phyloP scores from a whole-genome alignment of 352 stramenopile species.

The Pythium coloratum region DNA sequence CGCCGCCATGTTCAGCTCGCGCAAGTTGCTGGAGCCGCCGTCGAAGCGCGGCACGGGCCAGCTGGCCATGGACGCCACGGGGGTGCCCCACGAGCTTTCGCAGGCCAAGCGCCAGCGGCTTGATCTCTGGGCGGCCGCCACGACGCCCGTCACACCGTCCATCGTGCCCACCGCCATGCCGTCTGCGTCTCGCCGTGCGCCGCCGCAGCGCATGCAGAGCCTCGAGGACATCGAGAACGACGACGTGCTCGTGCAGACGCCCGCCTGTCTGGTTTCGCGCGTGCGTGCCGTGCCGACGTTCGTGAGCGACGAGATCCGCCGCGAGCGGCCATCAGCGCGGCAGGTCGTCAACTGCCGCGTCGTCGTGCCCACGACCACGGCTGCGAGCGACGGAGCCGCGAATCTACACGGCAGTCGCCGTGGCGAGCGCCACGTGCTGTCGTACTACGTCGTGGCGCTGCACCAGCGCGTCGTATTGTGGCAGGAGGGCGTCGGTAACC shows the following conservation, averaged over 20 bases:
- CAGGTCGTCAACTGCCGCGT: constrained; percentile 28
- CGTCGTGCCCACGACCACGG: constrained; percentile 14
- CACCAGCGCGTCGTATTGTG: constrained; percentile 67
- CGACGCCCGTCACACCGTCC: constrained; percentile 6
- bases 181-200: constrained; percentile 3
- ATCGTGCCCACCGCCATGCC: background rate
- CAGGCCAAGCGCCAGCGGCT: constrained; percentile 67
- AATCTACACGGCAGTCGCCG: background rate
- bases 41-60: constrained; percentile 57
- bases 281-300: constrained; percentile 38
- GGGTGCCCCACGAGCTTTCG: constrained; percentile 15
- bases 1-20: constrained; percentile 65
- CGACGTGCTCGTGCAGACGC: constrained; percentile 53
- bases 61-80: constrained; percentile 27
- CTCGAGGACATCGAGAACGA: constrained; percentile 18
- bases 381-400: background rate
- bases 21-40: constrained; percentile 63
- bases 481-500: constrained; percentile 42
- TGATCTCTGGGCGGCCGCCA: constrained; percentile 29
- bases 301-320: constrained; percentile 51
- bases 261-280: constrained; percentile 51
- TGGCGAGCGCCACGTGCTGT: constrained; percentile 49
- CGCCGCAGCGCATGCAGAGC: constrained; percentile 52
- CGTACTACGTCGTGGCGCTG: constrained; percentile 59
- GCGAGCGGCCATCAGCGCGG: constrained; percentile 31